phyloP scores from a whole-genome alignment of 441 rosid genomes.

The Theobroma grandiflorum region DNA sequence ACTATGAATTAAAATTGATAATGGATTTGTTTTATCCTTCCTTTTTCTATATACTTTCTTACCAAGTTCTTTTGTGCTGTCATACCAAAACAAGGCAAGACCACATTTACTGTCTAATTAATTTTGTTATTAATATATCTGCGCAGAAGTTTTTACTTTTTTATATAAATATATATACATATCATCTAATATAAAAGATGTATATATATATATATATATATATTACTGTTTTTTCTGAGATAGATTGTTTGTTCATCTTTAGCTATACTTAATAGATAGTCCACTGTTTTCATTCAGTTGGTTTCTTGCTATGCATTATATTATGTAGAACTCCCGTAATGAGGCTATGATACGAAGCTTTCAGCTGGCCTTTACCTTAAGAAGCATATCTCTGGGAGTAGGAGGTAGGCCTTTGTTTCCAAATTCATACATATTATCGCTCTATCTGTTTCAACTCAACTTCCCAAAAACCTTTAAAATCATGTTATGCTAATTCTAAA shows the following conservation, averaged over 20 bases:
- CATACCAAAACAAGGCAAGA: too few species aligned
- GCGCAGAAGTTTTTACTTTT: too few species aligned
- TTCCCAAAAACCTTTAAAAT: not conserved
- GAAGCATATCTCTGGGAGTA: conserved; percentile 64
- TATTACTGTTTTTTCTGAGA: not conserved
- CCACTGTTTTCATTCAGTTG: conserved; percentile 9
- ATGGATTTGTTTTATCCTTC: conserved; percentile 4
- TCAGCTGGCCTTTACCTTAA: conserved; percentile 82
- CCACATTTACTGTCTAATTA: too few species aligned
- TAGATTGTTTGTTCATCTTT: not conserved
- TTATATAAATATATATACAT: too few species aligned
- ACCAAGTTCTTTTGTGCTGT: conserved; percentile 1
- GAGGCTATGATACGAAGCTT: conserved; percentile 83
- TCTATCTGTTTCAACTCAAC: not conserved
- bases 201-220: too few species aligned
- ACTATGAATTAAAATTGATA: conserved; percentile 12
- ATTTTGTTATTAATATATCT: too few species aligned
- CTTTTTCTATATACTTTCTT: not conserved
- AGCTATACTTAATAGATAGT: conserved; percentile 12
- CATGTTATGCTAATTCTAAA: not conserved
- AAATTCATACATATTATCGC: not conserved
- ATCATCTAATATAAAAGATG: too few species aligned
- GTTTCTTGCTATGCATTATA: conserved; percentile 23
- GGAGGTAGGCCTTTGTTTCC: conserved; percentile 50
- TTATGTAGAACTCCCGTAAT: conserved; percentile 68